Conservation (phyloP, 2,329 filamentous ascomycete species). For the Claviceps fusiformis region DNA sequence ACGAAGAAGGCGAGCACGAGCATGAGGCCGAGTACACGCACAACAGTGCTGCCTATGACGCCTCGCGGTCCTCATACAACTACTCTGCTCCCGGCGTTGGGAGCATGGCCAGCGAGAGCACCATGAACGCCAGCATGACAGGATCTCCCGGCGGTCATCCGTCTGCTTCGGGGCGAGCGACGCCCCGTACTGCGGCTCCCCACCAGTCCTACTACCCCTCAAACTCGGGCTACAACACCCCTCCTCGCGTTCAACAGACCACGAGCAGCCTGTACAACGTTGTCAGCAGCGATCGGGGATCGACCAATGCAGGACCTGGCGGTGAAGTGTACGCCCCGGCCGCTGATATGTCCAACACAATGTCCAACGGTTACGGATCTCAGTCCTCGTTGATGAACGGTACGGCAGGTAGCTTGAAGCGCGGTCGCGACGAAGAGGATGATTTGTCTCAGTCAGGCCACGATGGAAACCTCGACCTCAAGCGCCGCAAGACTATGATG, state of each 20-base stretch:
- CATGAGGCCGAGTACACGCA: conserved; percentile 79
- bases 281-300: conserved; percentile 64
- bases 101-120: conserved; percentile 58
- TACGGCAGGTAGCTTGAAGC: conserved; percentile 29
- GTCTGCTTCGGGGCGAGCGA: conserved; percentile 69
- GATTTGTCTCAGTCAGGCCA: conserved; percentile 46
- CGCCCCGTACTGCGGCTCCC: conserved; percentile 63
- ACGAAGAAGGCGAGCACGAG: conserved; percentile 60
- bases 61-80: conserved; percentile 60
- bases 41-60: conserved; percentile 60
- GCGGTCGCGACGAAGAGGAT: conserved; percentile 46
- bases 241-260: conserved; percentile 55
- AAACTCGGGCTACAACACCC: conserved; percentile 59
- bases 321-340: conserved; percentile 60
- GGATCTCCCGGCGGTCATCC: conserved; percentile 65
- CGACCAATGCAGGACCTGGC: conserved; percentile 42
- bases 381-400: conserved; percentile 56
- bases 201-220: conserved; percentile 61
- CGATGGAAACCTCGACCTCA: conserved; percentile 48
- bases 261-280: conserved; percentile 81
- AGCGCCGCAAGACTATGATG: conserved; percentile 67
- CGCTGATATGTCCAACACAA: conserved; percentile 37
- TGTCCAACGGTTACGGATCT: conserved; percentile 50
- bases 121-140: conserved; percentile 70
- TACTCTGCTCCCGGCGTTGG: conserved; percentile 59